Percentiles rank a stretch among this genome's conserved stretches.
These are phyloP conservation scores for Conticribra weissflogii DNA, from an alignment of 108 stramenopile species.

Conservation along the genomic window DNA sequence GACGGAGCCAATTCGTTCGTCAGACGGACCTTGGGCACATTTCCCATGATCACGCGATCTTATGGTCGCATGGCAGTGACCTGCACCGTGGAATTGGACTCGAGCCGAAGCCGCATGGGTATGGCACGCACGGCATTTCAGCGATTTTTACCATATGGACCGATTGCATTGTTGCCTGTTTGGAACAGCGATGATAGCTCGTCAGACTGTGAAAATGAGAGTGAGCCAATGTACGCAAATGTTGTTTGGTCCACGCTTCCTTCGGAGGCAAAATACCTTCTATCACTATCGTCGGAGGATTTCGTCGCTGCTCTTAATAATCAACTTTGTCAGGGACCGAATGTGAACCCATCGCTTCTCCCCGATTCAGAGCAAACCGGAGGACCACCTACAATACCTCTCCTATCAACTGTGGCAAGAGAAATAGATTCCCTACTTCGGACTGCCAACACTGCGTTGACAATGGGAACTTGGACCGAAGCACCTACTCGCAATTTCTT, in stretches of 20 bases:
- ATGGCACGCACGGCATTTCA: slow-evolving; percentile 73
- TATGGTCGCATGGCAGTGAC: slow-evolving; percentile 80
- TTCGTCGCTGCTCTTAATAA: slow-evolving; percentile 63
- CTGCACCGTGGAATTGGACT: slow-evolving; percentile 73
- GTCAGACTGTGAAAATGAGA: not conserved
- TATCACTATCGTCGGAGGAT: slow-evolving; percentile 30
- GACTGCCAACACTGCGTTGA: slow-evolving; percentile 45
- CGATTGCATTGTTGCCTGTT: slow-evolving; percentile 82
- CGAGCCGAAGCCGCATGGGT: slow-evolving; percentile 13
- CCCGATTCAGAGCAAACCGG: not conserved
- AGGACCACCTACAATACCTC: slow-evolving; percentile 14
- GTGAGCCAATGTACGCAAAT: slow-evolving; percentile 63
- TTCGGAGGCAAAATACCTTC: slow-evolving; percentile 53
- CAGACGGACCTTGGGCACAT: slow-evolving; percentile 53
- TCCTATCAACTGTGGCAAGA: slow-evolving; percentile 27
- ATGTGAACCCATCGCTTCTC: slow-evolving; percentile 46
- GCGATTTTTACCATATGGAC: slow-evolving; percentile 70
- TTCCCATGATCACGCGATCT: slow-evolving; percentile 49
- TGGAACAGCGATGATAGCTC: slow-evolving; percentile 41
- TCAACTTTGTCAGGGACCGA: slow-evolving; percentile 67
- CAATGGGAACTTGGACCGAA: slow-evolving; percentile 59
- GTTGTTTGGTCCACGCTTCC: slow-evolving; percentile 86
- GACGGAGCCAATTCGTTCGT: slow-evolving; percentile 84
- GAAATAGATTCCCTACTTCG: slow-evolving; percentile 47
- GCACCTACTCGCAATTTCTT: slow-evolving; percentile 61